Base-by-base conservation (phyloP, 345 rosid genomes). In the Cochlearia excelsa region DNA sequence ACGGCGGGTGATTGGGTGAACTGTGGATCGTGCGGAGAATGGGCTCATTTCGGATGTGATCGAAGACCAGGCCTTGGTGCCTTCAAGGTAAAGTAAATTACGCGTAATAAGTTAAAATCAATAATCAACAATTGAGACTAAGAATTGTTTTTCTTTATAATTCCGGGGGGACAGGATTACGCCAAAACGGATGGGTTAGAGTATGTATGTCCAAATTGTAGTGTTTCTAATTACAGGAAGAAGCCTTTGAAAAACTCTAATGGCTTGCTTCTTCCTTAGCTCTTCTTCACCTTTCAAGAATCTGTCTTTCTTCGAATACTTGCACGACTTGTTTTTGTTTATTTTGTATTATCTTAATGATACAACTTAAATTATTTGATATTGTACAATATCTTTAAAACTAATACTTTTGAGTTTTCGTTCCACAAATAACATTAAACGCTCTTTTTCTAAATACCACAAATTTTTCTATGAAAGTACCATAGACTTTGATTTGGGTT, bases 31-130 rank as follows among this genome's bases (percentile, higher is more conserved):
- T 93, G 99, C 31, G 99, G 95, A 7, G 99, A 93, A 69, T 90
- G 99, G 99, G 99, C 99, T 9, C 99, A 93, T 75, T 93, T 93
- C 59, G 97, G 99, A 67, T 90, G 99, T 77, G 99, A 93, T 65
- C 74, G 95, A 78, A 85, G 97, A 68, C 96, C 88, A 49, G 97
- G 99, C 26, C 99, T 89, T 6, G 99, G 97, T 40, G 97, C 99
- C 73, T 93, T 93, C 46, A 93, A 93, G 92, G 99, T 89, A 74
- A 33, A 46, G 7, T 27, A n/a, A 40, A 30, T 5, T 28, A 6
- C 7, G 40, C 7, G 7, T 37, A 2, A 16, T 16, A 16, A 16
- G 23, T 16, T 16, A 16, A 16, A 16, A 16, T 16, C 23, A 16
- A 16, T 16, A 16, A 16, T 16, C 23, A 16, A 16, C 23, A 16